Conservation (phyloP, 352 stramenopile genomes). For the Globisporangium abappressorium region DNA sequence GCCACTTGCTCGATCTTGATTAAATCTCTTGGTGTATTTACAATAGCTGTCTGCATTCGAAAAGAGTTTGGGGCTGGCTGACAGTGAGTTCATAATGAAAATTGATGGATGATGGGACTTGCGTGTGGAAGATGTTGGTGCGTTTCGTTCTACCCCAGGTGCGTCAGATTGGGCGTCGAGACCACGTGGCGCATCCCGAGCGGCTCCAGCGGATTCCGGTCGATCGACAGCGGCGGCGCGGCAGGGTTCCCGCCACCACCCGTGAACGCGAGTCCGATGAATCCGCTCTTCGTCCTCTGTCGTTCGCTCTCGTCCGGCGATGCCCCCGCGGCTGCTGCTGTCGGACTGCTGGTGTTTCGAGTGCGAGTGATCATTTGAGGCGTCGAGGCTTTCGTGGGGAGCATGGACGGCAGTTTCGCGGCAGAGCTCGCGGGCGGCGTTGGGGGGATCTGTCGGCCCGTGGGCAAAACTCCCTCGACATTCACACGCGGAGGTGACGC, state of each 20-base stretch:
- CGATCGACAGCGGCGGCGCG: conserved; percentile 22
- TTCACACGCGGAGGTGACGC: conserved; percentile 36
- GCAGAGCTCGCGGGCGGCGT: conserved; percentile 23
- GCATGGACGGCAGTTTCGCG: conserved; percentile 14
- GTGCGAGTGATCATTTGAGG: conserved; percentile 12
- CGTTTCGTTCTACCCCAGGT: conserved; percentile 22
- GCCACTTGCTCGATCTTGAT: neutral
- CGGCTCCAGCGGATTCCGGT: conserved; percentile 22
- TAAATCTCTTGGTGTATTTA: neutral
- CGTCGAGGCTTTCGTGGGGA: conserved; percentile 14
- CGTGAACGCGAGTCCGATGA: conserved; percentile 9
- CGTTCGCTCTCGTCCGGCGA: neutral
- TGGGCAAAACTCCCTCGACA: conserved; percentile 8
- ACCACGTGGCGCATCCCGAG: conserved; percentile 57
- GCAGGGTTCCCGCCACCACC: conserved; percentile 18
- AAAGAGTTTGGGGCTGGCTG: neutral
- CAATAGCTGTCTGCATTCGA: neutral
- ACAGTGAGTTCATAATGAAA: conserved; percentile 8
- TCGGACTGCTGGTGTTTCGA: neutral
- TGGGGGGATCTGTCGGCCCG: conserved; percentile 23
- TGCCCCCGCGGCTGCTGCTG: neutral
- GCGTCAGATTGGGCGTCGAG: conserved; percentile 53
- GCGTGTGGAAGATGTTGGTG: no score
- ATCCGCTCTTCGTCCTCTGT: neutral
- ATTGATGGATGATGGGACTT: neutral